Conservation (phyloP, 805 yeast genomes). For the Wickerhamiella parazyma region DNA sequence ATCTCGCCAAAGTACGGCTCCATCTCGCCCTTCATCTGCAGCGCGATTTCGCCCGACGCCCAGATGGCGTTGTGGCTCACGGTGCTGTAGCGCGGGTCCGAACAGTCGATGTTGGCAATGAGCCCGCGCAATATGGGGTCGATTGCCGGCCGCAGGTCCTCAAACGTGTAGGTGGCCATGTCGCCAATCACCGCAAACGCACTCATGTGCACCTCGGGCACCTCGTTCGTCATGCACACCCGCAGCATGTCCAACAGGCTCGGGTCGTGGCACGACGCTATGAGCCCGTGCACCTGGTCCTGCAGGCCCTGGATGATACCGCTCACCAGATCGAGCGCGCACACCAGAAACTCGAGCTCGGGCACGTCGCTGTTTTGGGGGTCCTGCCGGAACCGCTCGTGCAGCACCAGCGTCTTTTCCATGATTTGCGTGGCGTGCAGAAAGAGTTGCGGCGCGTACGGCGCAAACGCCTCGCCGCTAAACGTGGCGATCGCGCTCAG, state of each 20-base stretch:
- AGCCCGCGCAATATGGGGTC: slow-evolving; percentile 31
- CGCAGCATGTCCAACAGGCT: slow-evolving; percentile 48
- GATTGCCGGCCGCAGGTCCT: slow-evolving; percentile 26
- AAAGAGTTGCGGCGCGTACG: slow-evolving; percentile 79
- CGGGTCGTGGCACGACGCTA: slow-evolving; percentile 26
- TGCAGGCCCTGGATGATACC: slow-evolving; percentile 88
- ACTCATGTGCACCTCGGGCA: slow-evolving; percentile 83
- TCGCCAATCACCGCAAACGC: slow-evolving; percentile 88
- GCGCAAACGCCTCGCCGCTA: slow-evolving; percentile 71
- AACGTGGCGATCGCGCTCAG: slow-evolving; percentile 84
- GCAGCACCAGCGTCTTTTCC: slow-evolving; percentile 51
- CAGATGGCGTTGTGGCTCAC: slow-evolving; percentile 84
- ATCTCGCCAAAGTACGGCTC: slow-evolving; percentile 42
- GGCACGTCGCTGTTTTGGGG: slow-evolving; percentile 45
- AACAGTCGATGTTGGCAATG: slow-evolving; percentile 41
- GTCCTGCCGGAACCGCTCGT: slow-evolving; percentile 47
- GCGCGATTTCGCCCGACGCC: slow-evolving; percentile 79
- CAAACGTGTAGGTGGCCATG: slow-evolving; percentile 49
- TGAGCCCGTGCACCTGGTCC: slow-evolving; percentile 42
- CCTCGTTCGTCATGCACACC: slow-evolving; percentile 59
- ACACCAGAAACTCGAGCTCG: slow-evolving; percentile 71
- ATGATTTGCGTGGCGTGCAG: slow-evolving; percentile 62
- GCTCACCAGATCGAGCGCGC: slow-evolving; percentile 79
- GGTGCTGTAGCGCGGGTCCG: slow-evolving; percentile 40
- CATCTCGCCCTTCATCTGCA: slow-evolving; percentile 35